Evolutionary conservation across 495 filamentous ascomycete species (phyloP).

Genomic region (Lichenothelia convexa): DNA sequence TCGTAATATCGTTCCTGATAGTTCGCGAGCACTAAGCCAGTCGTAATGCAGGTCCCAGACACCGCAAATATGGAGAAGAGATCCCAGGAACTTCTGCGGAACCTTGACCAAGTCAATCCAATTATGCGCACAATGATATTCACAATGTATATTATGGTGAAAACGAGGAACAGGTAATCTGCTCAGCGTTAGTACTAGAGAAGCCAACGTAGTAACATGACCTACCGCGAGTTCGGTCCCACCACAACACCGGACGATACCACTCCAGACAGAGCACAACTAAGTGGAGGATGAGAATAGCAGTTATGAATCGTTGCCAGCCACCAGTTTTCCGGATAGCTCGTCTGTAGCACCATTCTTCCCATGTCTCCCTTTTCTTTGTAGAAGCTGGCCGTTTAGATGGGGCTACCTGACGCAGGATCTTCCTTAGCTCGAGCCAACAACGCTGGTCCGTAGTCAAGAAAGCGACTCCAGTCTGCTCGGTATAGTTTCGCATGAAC

Average conservation of each 20-base stretch:
- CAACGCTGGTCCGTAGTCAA: slow-evolving; percentile 91
- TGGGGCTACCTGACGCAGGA: slow-evolving; percentile 81
- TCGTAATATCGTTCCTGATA: slow-evolving; percentile 39
- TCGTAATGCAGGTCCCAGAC: slow-evolving; percentile 65
- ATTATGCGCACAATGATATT: slow-evolving; percentile 75
- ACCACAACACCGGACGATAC: slow-evolving; percentile 48
- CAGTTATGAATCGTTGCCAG: slow-evolving; percentile 73
- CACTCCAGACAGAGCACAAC: slow-evolving; percentile 71
- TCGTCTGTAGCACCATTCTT: slow-evolving; percentile 82
- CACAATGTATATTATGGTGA: slow-evolving; percentile 67
- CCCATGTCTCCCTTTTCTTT: slow-evolving; percentile 54
- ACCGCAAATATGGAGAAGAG: slow-evolving; percentile 71
- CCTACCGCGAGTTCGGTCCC: slow-evolving; percentile 44
- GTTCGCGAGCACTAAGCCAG: slow-evolving; percentile 45
- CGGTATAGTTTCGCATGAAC: slow-evolving; percentile 98
- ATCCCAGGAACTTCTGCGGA: slow-evolving; percentile 89
- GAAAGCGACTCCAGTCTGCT: slow-evolving; percentile 95
- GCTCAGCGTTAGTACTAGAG: slow-evolving; percentile 2
- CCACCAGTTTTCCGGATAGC: slow-evolving; percentile 86
- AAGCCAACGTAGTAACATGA: slow-evolving; percentile 1
- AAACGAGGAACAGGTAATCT: slow-evolving; percentile 61
- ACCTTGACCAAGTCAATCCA: slow-evolving; percentile 84
- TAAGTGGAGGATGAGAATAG: slow-evolving; percentile 63
- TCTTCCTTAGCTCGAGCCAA: slow-evolving; percentile 88
- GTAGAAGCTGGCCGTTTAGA: slow-evolving; percentile 70